These are phyloP conservation scores for Podila verticillata DNA, from an alignment of 192 early-diverging fungal genomes.

Conservation along the genomic window DNA sequence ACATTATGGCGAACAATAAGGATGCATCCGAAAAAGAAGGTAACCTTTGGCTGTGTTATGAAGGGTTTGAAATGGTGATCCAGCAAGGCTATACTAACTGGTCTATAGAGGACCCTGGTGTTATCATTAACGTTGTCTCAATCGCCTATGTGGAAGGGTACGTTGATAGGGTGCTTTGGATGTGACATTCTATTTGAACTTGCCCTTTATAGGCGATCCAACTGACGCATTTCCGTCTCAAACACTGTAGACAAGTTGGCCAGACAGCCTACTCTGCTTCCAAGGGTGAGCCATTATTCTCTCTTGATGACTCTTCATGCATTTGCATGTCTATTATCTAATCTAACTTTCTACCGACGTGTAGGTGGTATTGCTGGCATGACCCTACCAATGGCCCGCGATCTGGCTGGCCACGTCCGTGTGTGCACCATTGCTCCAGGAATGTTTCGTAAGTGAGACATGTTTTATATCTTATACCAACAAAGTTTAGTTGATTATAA, in stretches of 20 bases:
- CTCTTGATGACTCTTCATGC: neutral
- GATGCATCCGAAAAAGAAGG: constrained; percentile 35
- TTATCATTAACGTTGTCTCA: constrained; percentile 65
- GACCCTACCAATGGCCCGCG: constrained; percentile 66
- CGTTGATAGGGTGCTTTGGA: too few species aligned
- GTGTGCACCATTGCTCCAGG: constrained; percentile 59
- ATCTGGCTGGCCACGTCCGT: constrained; percentile 59
- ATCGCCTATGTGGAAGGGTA: constrained; percentile 62
- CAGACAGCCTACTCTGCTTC: constrained; percentile 62
- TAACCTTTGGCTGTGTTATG: neutral
- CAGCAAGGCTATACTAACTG: too few species aligned
- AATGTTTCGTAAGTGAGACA: constrained; percentile 30
- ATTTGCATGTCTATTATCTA: too few species aligned
- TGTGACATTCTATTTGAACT: neutral
- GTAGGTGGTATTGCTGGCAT: constrained; percentile 58
- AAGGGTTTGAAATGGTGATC: too few species aligned
- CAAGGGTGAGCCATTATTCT: constrained; percentile 31
- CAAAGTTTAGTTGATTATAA: neutral
- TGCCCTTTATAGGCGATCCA: neutral
- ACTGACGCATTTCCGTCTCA: too few species aligned
- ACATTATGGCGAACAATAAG: constrained; percentile 58
- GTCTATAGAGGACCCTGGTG: constrained; percentile 56
- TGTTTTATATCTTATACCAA: neutral
- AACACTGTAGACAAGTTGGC: constrained; percentile 42
- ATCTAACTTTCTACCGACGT: neutral